These are phyloP conservation scores for Ambrosia trifida DNA, from an alignment of 129 eudicot species.

Conservation along the genomic window DNA sequence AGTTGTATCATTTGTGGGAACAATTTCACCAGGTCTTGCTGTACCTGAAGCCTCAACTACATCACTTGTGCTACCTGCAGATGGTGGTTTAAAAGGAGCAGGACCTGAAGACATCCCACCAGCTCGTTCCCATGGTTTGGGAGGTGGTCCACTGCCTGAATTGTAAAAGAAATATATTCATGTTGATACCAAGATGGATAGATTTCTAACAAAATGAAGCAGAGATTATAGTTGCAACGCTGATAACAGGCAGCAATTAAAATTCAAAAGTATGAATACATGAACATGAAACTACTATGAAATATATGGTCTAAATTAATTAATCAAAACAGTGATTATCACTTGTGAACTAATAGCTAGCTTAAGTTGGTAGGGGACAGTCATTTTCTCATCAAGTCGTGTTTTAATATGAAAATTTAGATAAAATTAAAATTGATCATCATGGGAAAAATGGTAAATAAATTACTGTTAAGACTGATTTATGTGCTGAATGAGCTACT, in stretches of 20 bases:
- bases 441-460: no score
- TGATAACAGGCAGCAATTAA: neutral
- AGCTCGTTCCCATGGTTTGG: slow-evolving; percentile 93
- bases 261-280: neutral
- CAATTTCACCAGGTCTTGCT: slow-evolving; percentile 83
- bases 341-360: neutral
- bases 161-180: slow-evolving; percentile 8
- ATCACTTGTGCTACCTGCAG: slow-evolving; percentile 87
- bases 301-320: neutral
- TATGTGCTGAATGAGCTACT: no score
- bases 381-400: no score
- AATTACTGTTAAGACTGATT: no score
- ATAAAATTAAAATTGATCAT: no score
- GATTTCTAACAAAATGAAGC: neutral
- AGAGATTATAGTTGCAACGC: neutral
- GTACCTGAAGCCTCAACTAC: slow-evolving; percentile 94
- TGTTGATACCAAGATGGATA: slow-evolving; percentile 2
- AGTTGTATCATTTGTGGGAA: slow-evolving; percentile 50
- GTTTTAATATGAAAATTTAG: no score
- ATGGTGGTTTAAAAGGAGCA: slow-evolving; percentile 80
- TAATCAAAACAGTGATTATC: neutral
- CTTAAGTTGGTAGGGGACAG: neutral
- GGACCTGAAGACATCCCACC: slow-evolving; percentile 71
- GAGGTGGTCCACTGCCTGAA: slow-evolving; percentile 69
- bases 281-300: neutral